These are phyloP conservation scores for Sonneratia alba DNA, from an alignment of 345 rosid genomes.

Conservation along the genomic window DNA sequence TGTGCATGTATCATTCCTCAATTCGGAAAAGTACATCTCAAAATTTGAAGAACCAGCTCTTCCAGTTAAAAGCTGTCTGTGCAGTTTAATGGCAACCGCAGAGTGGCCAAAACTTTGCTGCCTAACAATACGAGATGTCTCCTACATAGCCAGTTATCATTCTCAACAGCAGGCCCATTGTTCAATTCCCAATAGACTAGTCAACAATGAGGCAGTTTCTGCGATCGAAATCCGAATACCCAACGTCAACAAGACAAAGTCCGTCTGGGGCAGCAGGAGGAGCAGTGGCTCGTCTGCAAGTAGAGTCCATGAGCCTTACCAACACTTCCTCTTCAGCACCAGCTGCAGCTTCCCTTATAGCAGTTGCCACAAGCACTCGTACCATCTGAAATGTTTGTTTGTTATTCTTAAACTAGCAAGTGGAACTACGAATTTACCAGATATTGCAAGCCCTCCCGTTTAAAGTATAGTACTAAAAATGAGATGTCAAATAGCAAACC, in stretches of 20 bases:
- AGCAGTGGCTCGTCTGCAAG: slow-evolving; percentile 89
- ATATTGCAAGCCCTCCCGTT: background rate
- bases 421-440: background rate
- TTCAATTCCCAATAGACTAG: background rate
- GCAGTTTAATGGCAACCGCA: slow-evolving; percentile 1
- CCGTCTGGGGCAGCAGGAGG: slow-evolving; percentile 93
- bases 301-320: slow-evolving; percentile 63
- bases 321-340: slow-evolving; percentile 69
- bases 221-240: slow-evolving; percentile 63
- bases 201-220: slow-evolving; percentile 37
- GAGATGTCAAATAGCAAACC: too few species aligned
- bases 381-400: slow-evolving; percentile 47
- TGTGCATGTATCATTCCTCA: too few species aligned
- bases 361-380: slow-evolving; percentile 81
- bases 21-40: background rate
- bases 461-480: too few species aligned
- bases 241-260: slow-evolving; percentile 73
- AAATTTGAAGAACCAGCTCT: background rate
- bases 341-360: slow-evolving; percentile 88
- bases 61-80: background rate
- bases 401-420: background rate
- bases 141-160: background rate
- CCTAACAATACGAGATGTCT: background rate
- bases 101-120: background rate
- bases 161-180: background rate